Evolutionary conservation across 2,329 filamentous ascomycete species (phyloP), one percentile per base, ranked within the genome.

Genomic region (Dothiorella sarmentorum): DNA sequence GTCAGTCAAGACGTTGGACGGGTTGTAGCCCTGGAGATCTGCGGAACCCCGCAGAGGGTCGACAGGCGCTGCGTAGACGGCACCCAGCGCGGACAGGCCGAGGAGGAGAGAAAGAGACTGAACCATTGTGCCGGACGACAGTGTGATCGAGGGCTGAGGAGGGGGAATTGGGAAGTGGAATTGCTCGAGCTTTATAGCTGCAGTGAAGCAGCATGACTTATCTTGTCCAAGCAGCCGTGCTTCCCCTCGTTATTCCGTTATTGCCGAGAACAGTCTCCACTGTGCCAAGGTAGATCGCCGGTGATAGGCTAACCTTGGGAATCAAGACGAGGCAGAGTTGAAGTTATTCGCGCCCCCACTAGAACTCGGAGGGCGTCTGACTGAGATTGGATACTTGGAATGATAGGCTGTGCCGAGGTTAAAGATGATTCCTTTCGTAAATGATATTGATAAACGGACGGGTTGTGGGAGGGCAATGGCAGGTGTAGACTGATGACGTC

Each of bases 11-110:
- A 56, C 24, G 27, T 61, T 61, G 17, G 58, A 56, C 18, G 62
- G 61, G 38, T 60, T 45, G 42, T 61, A 63, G 33, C 62, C 62
- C 40, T 52, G 45, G 10, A 63, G 56, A 7, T 18, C 47, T 5
- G 55, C 7, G 4, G 57, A 58, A 11, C 62, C 62, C 20, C 62
- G 44, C 7, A 63, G 38, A n/a, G 57, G 57, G 38, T 55, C 49
- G 10, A 38, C 57, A 22, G 57, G 57, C 2, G 57, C 57, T 22
- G 22, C 40, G 31, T 37, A 29, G 7, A 47, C 47, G 4, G 27
- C 40, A 13, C 29, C 5, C 15, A 47, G 20, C 3, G 57, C 57
- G 13, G 40, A 20, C 4, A 59, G 18, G 4, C 15, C 49, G 20
- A 59, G 24, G 11, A 59, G 37, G 13, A 58, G 20, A 24, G 56